Conservation (phyloP, 352 stramenopile species). For the Globisporangium irregulare region DNA sequence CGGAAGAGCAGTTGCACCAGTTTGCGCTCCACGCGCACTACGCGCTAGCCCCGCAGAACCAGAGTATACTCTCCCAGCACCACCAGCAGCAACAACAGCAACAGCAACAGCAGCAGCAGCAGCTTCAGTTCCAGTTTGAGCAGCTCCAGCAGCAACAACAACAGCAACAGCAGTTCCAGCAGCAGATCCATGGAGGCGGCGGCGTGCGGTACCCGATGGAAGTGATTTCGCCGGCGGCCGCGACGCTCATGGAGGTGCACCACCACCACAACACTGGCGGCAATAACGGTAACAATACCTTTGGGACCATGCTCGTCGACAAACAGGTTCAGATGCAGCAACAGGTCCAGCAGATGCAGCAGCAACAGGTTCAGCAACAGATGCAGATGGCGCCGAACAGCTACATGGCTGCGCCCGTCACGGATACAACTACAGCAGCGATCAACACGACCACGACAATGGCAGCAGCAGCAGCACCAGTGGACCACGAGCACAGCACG, state of each 20-base stretch:
- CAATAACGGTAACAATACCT: neutral
- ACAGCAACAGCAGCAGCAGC: constrained; percentile 15
- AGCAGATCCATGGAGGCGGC: constrained; percentile 12
- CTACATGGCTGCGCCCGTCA: constrained; percentile 3
- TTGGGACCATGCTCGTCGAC: neutral
- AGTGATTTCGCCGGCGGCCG: constrained; percentile 6
- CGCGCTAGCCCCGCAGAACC: constrained; percentile 9
- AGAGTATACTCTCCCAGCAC: constrained; percentile 6
- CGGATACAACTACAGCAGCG: constrained; percentile 9
- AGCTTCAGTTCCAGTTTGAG: constrained; percentile 28
- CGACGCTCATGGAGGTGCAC: constrained; percentile 13
- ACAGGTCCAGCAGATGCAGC: constrained; percentile 16
- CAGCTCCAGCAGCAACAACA: constrained; percentile 19
- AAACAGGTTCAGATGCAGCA: constrained; percentile 33
- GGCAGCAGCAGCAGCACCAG: neutral
- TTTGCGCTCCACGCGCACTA: constrained; percentile 31
- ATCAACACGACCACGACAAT: constrained; percentile 17
- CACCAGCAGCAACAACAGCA: constrained; percentile 1
- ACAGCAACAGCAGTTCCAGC: constrained; percentile 5
- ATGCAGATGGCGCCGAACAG: constrained; percentile 12
- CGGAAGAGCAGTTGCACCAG: constrained; percentile 40
- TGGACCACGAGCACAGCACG: neutral
- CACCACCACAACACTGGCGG: neutral
- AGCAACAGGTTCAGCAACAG: constrained; percentile 14
- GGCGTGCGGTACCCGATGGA: constrained; percentile 10